Evolutionary conservation across 768 basidiomycete genomes (phyloP), one percentile per base, ranked within the genome.

Genomic region (Boletellus emodensis): DNA sequence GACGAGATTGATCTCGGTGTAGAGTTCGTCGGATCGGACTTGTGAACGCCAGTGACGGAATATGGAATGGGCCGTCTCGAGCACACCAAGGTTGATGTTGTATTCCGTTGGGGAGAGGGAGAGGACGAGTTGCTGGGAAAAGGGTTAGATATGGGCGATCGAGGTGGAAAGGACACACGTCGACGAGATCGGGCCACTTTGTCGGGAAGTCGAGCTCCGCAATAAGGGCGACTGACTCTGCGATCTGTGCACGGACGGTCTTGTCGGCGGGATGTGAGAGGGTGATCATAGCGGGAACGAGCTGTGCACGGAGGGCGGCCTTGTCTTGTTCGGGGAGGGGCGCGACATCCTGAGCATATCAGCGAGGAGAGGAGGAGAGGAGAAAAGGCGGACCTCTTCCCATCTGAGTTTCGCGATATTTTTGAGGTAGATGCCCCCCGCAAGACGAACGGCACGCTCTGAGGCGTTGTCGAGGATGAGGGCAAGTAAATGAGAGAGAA

Each of bases 11-110:
- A 99, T 97, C 61, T 87, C 89, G 4, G 84, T 77, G 74, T 85
- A 98, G 40, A 99, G 83, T 36, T 78, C 68, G 69, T 99, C 87
- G 12, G 90, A 87, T 51, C 93, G 83, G 55, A 93, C 88, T 60
- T 87, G 88, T 2, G 91, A 84, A 39, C 95, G 83, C 95, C 95
- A 99, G 41, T 85, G 87, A 38, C 76, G 80, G 73, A 97, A 98
- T 61, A 99, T 97, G 35, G 92, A 94, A 66, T 97, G 96, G 0
- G 94, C 94, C 0, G 94, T 94, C 63, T 96, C 83, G 39, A 99
- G 78, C 9, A 99, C 90, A 42, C 89, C 90, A 20, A 94, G 75
- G 67, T 96, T 98, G 55, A 90, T 67, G 52, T 84, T 83, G 63
- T 91, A 94, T 59, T 95, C 84, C 3, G 85, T 80, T 4, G 75